phyloP scores from a whole-genome alignment of 2,329 filamentous ascomycete species.

The Alternaria triticina region DNA sequence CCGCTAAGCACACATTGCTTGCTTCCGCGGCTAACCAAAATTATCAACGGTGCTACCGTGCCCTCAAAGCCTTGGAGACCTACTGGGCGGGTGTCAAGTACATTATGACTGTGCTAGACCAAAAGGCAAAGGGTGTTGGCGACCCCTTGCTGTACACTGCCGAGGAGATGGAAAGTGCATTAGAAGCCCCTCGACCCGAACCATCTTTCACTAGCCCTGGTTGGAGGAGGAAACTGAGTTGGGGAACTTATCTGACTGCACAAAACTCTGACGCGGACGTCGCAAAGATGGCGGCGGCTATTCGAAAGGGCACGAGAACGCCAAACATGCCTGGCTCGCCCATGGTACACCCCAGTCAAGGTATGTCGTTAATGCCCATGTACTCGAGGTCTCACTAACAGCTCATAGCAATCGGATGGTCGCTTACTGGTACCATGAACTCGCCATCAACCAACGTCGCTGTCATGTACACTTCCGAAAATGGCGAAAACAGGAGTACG shows the following conservation, averaged over 20 bases:
- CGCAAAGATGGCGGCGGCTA: constrained; percentile 40
- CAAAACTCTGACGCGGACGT: constrained; percentile 37
- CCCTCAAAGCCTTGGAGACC: constrained; percentile 76
- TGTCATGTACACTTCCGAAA: constrained; percentile 72
- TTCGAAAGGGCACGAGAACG: constrained; percentile 36
- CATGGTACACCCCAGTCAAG: constrained; percentile 58
- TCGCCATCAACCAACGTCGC: constrained; percentile 84
- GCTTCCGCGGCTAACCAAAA: constrained; percentile 85
- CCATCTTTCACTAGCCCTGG: constrained; percentile 59
- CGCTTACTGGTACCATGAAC: constrained; percentile 84
- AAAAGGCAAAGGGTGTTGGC: constrained; percentile 85
- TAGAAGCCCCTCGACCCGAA: constrained; percentile 59
- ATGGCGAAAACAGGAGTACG: constrained; percentile 31
- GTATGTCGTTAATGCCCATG: constrained; percentile 30
- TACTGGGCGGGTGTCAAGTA: constrained; percentile 91
- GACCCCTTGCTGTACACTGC: constrained; percentile 70
- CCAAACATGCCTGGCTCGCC: constrained; percentile 53
- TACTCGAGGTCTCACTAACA: constrained; percentile 12
- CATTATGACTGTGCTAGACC: constrained; percentile 83
- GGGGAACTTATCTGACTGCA: constrained; percentile 51
- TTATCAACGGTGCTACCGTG: constrained; percentile 86
- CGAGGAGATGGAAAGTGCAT: constrained; percentile 79
- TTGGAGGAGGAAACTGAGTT: constrained; percentile 57
- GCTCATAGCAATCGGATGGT: constrained; percentile 74
- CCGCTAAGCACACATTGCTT: constrained; percentile 74